Percentiles rank a stretch among this genome's conserved stretches.
Evolutionary conservation across 2,329 filamentous ascomycete genomes (phyloP).

Genomic region (Knufia petricola): DNA sequence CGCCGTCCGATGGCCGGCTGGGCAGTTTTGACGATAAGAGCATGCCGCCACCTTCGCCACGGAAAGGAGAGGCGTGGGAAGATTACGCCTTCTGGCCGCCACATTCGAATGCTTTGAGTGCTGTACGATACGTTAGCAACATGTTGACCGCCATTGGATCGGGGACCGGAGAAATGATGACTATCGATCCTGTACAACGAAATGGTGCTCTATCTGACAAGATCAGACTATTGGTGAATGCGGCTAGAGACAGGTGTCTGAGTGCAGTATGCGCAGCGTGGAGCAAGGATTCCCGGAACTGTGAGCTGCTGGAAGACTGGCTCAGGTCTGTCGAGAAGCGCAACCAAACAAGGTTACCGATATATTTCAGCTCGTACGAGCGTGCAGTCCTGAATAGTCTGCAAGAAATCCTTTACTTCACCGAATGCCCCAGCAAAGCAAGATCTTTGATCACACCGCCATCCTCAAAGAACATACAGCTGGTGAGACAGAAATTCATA

Average conservation of each 20-base stretch:
- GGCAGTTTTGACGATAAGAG: constrained; percentile 64
- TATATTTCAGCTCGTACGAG: constrained; percentile 76
- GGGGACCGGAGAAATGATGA: constrained; percentile 75
- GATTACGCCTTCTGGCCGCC: constrained; percentile 95
- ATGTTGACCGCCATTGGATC: constrained; percentile 75
- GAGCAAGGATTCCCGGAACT: constrained; percentile 87
- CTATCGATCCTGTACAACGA: constrained; percentile 57
- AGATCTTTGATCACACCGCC: constrained; percentile 76
- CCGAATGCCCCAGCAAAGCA: constrained; percentile 68
- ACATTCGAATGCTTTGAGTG: constrained; percentile 80
- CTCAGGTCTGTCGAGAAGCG: constrained; percentile 68
- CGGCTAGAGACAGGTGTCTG: constrained; percentile 73
- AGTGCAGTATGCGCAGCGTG: constrained; percentile 80
- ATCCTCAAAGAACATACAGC: constrained; percentile 75
- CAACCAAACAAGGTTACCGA: constrained; percentile 85
- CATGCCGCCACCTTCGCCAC: constrained; percentile 65
- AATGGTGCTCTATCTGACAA: constrained; percentile 53
- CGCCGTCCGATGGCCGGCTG: constrained; percentile 61
- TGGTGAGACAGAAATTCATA: constrained; percentile 86
- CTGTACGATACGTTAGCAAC: constrained; percentile 79
- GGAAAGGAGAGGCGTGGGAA: constrained; percentile 77
- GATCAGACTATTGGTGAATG: constrained; percentile 64
- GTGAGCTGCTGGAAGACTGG: constrained; percentile 92
- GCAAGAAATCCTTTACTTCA: constrained; percentile 92
- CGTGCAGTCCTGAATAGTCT: constrained; percentile 70